These are phyloP conservation scores for Apophysomyces elegans DNA, from an alignment of 371 early-diverging fungal genomes.

Conservation along the genomic window DNA sequence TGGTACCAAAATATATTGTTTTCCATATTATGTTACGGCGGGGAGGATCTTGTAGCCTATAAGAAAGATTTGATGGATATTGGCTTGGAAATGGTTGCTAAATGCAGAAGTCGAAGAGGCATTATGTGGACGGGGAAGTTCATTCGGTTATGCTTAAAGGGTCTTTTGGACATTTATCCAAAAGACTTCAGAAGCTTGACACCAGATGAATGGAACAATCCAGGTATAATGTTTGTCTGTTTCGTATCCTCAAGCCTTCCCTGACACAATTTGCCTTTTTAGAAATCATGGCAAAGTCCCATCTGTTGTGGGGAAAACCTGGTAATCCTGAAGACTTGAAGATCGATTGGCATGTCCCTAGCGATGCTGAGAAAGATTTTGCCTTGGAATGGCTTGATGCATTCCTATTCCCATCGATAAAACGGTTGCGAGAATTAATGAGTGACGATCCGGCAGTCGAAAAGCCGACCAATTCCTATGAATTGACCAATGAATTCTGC, in stretches of 20 bases:
- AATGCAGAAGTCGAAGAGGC: slow-evolving; percentile 69
- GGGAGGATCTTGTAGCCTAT: slow-evolving; percentile 58
- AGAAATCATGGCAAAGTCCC: slow-evolving; percentile 62
- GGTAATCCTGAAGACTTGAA: slow-evolving; percentile 55
- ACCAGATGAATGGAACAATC: slow-evolving; percentile 58
- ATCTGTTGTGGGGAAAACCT: slow-evolving; percentile 77
- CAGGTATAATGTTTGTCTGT: slow-evolving; percentile 30
- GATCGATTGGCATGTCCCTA: slow-evolving; percentile 82
- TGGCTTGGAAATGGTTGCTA: slow-evolving; percentile 50
- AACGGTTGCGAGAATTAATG: slow-evolving; percentile 55
- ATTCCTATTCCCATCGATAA: slow-evolving; percentile 51
- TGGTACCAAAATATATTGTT: slow-evolving; percentile 78
- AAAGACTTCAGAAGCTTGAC: slow-evolving; percentile 53
- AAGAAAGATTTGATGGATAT: slow-evolving; percentile 55
- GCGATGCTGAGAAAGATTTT: slow-evolving; percentile 66
- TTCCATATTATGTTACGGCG: slow-evolving; percentile 54
- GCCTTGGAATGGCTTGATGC: slow-evolving; percentile 65
- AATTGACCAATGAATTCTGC: slow-evolving; percentile 59
- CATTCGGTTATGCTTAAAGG: slow-evolving; percentile 50
- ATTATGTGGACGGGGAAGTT: slow-evolving; percentile 76
- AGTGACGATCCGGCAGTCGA: slow-evolving; percentile 10
- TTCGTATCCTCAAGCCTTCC: background rate
- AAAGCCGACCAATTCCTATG: slow-evolving; percentile 36
- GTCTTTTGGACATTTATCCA: slow-evolving; percentile 57
- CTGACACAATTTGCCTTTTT: background rate